These are phyloP conservation scores for Metschnikowia peoriensis DNA, from an alignment of 805 yeast species.

Conservation along the genomic window DNA sequence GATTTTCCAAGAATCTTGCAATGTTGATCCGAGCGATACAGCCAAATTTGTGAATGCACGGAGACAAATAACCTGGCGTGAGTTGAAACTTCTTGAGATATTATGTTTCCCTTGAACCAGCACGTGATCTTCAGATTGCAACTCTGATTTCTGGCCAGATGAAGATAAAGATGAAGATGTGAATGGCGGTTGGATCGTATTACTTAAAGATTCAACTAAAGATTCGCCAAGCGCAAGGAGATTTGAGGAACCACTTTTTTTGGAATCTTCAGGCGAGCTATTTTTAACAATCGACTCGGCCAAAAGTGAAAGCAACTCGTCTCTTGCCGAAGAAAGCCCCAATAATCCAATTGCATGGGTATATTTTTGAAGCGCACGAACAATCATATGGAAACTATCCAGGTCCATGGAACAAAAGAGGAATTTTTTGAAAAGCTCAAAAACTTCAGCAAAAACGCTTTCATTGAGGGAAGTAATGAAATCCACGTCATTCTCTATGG, in stretches of 20 bases:
- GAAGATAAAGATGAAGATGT: neutral
- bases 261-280: conserved; percentile 15
- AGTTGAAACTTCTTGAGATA: conserved; percentile 36
- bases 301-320: conserved; percentile 39
- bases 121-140: neutral
- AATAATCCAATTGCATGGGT: conserved; percentile 81
- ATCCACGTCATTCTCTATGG: conserved; percentile 34
- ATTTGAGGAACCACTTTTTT: conserved; percentile 2
- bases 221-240: conserved; percentile 48
- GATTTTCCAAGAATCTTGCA: conserved; percentile 65
- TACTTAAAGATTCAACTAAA: conserved; percentile 50
- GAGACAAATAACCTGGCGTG: conserved; percentile 71
- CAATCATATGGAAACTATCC: conserved; percentile 63
- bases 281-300: conserved; percentile 40
- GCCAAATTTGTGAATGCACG: conserved; percentile 78
- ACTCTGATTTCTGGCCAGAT: neutral
- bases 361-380: conserved; percentile 74
- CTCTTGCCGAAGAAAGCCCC: conserved; percentile 55
- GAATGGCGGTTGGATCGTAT: conserved; percentile 32
- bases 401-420: conserved; percentile 67
- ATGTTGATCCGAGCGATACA: conserved; percentile 73
- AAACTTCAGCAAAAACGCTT: conserved; percentile 25
- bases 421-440: conserved; percentile 35
- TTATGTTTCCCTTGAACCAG: neutral
- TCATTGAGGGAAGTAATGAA: conserved; percentile 34